Evolutionary conservation across 2,329 filamentous ascomycete species (phyloP).

Genomic region (Diaporthe citri): DNA sequence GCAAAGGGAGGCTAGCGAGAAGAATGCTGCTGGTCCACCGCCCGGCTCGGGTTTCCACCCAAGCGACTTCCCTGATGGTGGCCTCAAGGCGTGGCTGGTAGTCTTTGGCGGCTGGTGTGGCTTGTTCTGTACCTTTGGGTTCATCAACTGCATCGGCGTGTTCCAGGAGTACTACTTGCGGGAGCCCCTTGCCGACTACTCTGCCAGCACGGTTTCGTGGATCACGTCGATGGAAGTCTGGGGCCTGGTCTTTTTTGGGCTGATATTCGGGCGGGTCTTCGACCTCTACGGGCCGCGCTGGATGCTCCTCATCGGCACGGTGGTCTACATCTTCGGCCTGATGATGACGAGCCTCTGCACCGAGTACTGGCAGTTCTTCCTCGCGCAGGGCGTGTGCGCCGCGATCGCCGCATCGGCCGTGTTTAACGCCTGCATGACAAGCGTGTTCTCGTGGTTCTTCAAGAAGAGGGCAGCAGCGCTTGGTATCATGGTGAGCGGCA

Average conservation of each 20-base stretch:
- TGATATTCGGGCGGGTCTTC: conserved; percentile 56
- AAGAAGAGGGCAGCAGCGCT: conserved; percentile 60
- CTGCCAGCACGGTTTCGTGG: conserved; percentile 66
- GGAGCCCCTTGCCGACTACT: conserved; percentile 60
- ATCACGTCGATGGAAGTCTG: conserved; percentile 67
- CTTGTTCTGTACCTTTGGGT: conserved; percentile 55
- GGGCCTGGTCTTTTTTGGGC: conserved; percentile 60
- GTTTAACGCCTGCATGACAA: conserved; percentile 52
- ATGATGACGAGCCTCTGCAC: conserved; percentile 69
- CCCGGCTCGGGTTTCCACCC: conserved; percentile 51
- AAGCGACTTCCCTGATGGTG: conserved; percentile 65
- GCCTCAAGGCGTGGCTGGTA: conserved; percentile 62
- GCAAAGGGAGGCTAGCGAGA: conserved; percentile 35
- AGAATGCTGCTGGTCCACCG: conserved; percentile 36
- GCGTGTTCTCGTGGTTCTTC: conserved; percentile 61
- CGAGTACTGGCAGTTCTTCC: conserved; percentile 56
- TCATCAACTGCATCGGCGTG: conserved; percentile 61
- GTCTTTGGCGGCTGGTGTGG: conserved; percentile 55
- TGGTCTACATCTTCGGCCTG: conserved; percentile 68
- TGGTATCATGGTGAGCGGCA: conserved; percentile 62
- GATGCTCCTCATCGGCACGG: conserved; percentile 63
- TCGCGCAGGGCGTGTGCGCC: conserved; percentile 52
- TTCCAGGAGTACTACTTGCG: conserved; percentile 69
- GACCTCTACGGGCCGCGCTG: conserved; percentile 71
- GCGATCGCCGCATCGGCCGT: conserved; percentile 51